These are phyloP conservation scores for Flaveria ramosissima DNA, from an alignment of 129 eudicot genomes.

Conservation along the genomic window DNA sequence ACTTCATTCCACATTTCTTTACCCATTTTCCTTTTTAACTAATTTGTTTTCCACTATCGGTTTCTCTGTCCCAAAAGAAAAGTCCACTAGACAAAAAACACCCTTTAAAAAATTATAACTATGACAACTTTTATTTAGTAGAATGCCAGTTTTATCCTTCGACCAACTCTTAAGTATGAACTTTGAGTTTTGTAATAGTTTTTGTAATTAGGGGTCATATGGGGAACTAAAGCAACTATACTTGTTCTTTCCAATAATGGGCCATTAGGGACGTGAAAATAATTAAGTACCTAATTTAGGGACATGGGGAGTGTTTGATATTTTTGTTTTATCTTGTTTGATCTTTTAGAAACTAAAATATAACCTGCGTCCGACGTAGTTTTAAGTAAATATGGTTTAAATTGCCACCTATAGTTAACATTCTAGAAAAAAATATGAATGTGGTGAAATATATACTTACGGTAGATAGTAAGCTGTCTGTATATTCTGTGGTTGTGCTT, in stretches of 20 bases:
- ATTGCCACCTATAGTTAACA: background rate
- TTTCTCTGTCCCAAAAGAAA: no score
- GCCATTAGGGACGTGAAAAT: no score
- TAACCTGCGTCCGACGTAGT: no score
- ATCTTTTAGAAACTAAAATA: no score
- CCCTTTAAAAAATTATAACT: no score
- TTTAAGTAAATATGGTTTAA: background rate
- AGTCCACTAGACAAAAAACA: no score
- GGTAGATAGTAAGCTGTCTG: slow-evolving; percentile 51
- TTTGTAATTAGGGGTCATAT: background rate
- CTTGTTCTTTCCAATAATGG: background rate
- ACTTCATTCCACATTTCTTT: no score
- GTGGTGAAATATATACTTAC: slow-evolving; percentile 37
- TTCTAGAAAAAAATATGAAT: background rate
- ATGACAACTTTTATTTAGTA: background rate
- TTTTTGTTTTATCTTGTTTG: no score
- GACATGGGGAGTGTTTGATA: background rate
- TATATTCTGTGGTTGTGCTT: slow-evolving; percentile 45
- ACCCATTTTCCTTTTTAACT: no score
- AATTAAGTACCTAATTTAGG: no score
- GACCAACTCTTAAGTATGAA: background rate
- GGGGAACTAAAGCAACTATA: background rate
- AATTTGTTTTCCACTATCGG: no score
- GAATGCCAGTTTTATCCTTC: background rate
- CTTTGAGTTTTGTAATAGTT: background rate